Evolutionary conservation across 225 moss, liverwort and hornwort species (phyloP).

Genomic region (Pseudoscleropodium purum): DNA sequence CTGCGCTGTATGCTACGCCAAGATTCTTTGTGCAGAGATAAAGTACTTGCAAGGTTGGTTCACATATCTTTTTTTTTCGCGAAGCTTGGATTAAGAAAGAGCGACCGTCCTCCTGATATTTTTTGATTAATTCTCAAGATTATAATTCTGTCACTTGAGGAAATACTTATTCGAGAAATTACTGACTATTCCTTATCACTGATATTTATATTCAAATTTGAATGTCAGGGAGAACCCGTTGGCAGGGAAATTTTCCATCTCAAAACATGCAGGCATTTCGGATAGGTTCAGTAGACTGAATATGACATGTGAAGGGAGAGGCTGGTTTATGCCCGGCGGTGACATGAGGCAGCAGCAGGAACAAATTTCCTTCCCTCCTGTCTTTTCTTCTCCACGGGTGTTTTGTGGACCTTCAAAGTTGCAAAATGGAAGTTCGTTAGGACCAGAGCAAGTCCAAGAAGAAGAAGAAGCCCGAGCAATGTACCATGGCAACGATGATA

Average conservation of each 20-base stretch:
- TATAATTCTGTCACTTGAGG: background rate
- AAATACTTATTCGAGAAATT: background rate
- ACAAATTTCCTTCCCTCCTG: slow-evolving; percentile 3
- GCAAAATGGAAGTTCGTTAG: background rate
- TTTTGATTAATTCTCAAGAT: background rate
- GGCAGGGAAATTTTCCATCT: background rate
- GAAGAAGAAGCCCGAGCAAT: slow-evolving; percentile 4
- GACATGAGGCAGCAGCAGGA: slow-evolving; percentile 10
- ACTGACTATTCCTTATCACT: background rate
- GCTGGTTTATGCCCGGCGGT: slow-evolving; percentile 28
- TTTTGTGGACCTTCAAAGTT: slow-evolving; percentile 8
- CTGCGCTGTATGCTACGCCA: slow-evolving; percentile 70
- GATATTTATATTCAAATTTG: background rate
- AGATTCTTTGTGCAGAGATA: slow-evolving; percentile 58
- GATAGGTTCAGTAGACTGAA: slow-evolving; percentile 30
- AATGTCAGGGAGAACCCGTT: slow-evolving; percentile 9
- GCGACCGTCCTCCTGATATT: background rate
- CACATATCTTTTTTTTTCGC: background rate
- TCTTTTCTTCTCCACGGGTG: slow-evolving; percentile 75
- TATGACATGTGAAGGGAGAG: slow-evolving; percentile 19
- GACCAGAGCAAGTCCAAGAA: slow-evolving; percentile 25
- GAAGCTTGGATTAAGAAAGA: background rate
- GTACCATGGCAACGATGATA: background rate
- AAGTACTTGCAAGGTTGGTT: slow-evolving; percentile 65
- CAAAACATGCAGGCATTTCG: slow-evolving; percentile 12